Evolutionary conservation across 2,329 filamentous ascomycete genomes (phyloP), one percentile per base, ranked within the genome.

Genomic region (Claviceps maximensis): DNA sequence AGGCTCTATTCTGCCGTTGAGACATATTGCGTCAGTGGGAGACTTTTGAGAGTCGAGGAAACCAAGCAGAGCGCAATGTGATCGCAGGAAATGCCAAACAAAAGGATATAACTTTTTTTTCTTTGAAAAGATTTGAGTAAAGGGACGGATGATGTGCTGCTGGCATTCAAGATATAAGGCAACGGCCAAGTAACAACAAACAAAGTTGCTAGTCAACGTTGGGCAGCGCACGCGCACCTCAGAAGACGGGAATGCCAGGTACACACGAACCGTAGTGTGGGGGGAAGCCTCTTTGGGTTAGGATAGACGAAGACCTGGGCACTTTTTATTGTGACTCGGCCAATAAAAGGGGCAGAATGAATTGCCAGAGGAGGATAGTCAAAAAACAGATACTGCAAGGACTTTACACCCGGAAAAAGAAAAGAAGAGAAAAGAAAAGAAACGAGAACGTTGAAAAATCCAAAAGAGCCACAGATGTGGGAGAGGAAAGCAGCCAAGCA

Each of bases 1-100:
- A 81, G 52, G 72, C 71, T 59, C 77, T 77, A 58, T 71, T 69
- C 75, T 73, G 72, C 60, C 55, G 55, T 58, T 56, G 60, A 47
- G 55, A 50, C 52, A 58, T 59, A 17, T 53, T 45, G 55, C 15
- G 47, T 55, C 48, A 54, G 54, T 47, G 50, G 23, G 15, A 47
- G 3, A n/a, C 8, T 19, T 36, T n/a, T 17, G 25, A 36, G 29
- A 17, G 19, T n/a, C 51, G 27, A 40, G 2, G 2, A 31, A 42
- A 8, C 12, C 27, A 50, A 46, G 27, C 10, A 36, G n/a, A 4
- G 13, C 21, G 36, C 17, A 38, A 47, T 41, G n/a, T 31, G 19
- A 23, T 36, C 17, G 21, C 21, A 15, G 27, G 8, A 36, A 4
- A 17, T 2, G n/a, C 6, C 17, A 38, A 29, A 29, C 4, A 29